Conservation (phyloP, 2,329 filamentous ascomycete genomes). For the Neofusicoccum sp. region DNA sequence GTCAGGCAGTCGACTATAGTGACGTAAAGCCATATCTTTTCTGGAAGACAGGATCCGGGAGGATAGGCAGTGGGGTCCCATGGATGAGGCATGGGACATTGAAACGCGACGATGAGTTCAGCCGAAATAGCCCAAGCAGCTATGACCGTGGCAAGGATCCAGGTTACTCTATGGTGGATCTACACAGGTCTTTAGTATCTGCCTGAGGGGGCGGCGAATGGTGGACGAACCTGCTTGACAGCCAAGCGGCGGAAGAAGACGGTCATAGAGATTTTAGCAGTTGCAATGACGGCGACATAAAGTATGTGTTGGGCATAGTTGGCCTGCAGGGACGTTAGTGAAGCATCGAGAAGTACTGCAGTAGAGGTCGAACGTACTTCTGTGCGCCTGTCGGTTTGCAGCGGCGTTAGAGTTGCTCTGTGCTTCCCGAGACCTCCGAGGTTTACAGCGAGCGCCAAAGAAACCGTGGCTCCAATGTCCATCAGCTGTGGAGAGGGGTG, state of each 20-base stretch:
- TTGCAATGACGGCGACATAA: background rate
- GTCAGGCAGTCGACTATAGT: background rate
- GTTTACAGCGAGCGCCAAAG: background rate
- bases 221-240: background rate
- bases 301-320: constrained; percentile 2
- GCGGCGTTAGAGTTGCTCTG: background rate
- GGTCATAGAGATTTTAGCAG: background rate
- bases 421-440: background rate
- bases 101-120: background rate
- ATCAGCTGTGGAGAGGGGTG: background rate
- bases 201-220: background rate
- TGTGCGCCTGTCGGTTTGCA: background rate
- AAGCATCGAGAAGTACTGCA: background rate
- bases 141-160: background rate
- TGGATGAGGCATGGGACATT: background rate
- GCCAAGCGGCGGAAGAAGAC: constrained; percentile 5
- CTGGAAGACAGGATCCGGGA: background rate
- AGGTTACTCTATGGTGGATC: background rate
- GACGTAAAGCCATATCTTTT: background rate
- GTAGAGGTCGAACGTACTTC: background rate
- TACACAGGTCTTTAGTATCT: background rate
- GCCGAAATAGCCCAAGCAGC: background rate
- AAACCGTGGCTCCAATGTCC: background rate
- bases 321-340: background rate
- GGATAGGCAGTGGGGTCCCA: background rate